Evolutionary conservation across 331 rosid genomes (phyloP).

Genomic region (Saraca asoca): DNA sequence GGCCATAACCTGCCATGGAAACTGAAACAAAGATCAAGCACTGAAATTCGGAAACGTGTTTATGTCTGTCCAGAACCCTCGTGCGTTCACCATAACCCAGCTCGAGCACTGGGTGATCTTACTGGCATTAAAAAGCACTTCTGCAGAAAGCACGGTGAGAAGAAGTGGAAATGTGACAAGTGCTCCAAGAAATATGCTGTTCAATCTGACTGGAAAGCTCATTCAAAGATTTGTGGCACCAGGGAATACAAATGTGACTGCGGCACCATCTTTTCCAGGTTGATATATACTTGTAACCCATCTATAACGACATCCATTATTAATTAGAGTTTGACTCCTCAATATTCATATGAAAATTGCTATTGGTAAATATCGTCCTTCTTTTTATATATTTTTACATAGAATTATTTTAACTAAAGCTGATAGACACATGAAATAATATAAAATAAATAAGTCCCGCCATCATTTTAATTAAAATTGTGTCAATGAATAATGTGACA

Average conservation of each 20-base stretch:
- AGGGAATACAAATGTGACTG: conserved; percentile 93
- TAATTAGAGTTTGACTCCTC: too few relatives aligned
- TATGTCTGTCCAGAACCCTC: conserved; percentile 81
- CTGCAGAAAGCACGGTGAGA: conserved; percentile 86
- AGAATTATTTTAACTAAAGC: too few relatives aligned
- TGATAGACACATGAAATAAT: too few relatives aligned
- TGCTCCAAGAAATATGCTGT: conserved; percentile 94
- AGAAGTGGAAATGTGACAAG: conserved; percentile 92
- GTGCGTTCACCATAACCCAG: conserved; percentile 83
- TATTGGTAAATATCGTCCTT: too few relatives aligned
- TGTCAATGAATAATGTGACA: too few relatives aligned
- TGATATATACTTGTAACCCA: too few relatives aligned
- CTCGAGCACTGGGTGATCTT: conserved; percentile 91
- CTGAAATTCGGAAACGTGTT: conserved; percentile 61
- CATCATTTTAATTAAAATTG: too few relatives aligned
- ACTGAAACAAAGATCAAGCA: conserved; percentile 61
- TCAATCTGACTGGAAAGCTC: conserved; percentile 95
- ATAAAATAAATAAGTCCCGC: too few relatives aligned
- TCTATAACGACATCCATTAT: too few relatives aligned
- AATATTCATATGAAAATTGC: too few relatives aligned
- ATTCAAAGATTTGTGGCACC: conserved; percentile 80
- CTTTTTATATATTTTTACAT: too few relatives aligned
- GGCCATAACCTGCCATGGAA: conserved; percentile 98
- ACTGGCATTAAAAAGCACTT: conserved; percentile 94
- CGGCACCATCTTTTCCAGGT: conserved; percentile 97